Conservation (phyloP, 371 early-diverging fungal genomes). For the Nematocida sp. region DNA sequence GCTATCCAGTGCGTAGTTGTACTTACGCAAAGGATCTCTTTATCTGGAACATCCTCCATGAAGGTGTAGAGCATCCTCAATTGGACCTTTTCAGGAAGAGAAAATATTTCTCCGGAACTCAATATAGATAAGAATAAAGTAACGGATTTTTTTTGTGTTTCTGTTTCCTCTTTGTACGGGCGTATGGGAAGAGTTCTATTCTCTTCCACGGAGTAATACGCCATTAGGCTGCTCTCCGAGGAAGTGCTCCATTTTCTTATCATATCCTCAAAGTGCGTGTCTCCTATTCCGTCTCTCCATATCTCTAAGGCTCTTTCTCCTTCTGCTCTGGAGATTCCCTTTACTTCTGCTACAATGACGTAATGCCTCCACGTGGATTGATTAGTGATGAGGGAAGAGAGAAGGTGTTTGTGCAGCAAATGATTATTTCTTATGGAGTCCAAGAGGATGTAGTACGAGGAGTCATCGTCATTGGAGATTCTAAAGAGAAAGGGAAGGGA, state of each 20-base stretch:
- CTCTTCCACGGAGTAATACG: slow-evolving; percentile 42
- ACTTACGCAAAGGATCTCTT: slow-evolving; percentile 22
- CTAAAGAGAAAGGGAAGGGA: slow-evolving; percentile 19
- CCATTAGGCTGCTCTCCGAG: slow-evolving; percentile 2
- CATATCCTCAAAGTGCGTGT: slow-evolving; percentile 18
- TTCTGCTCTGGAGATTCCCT: background rate
- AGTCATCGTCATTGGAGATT: slow-evolving; percentile 47
- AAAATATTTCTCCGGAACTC: slow-evolving; percentile 6
- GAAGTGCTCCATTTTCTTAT: slow-evolving; percentile 31
- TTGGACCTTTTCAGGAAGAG: slow-evolving; percentile 28
- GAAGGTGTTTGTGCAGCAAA: background rate
- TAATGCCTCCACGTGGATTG: slow-evolving; percentile 53
- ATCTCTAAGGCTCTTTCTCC: slow-evolving; percentile 22
- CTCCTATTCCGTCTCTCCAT: slow-evolving; percentile 41
- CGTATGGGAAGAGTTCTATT: slow-evolving; percentile 5
- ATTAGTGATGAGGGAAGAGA: background rate
- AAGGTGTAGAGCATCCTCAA: slow-evolving; percentile 19
- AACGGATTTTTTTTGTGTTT: background rate
- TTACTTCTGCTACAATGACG: slow-evolving; percentile 12
- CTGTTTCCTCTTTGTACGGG: background rate
- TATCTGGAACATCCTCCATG: background rate
- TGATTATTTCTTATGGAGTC: background rate
- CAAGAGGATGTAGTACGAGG: slow-evolving; percentile 43
- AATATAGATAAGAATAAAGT: background rate
- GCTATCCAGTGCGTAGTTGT: slow-evolving; percentile 15